Evolutionary conservation across 805 yeast species (phyloP), one percentile per base, ranked within the genome.

Genomic region (Yamadazyma takamatsuzukensis): DNA sequence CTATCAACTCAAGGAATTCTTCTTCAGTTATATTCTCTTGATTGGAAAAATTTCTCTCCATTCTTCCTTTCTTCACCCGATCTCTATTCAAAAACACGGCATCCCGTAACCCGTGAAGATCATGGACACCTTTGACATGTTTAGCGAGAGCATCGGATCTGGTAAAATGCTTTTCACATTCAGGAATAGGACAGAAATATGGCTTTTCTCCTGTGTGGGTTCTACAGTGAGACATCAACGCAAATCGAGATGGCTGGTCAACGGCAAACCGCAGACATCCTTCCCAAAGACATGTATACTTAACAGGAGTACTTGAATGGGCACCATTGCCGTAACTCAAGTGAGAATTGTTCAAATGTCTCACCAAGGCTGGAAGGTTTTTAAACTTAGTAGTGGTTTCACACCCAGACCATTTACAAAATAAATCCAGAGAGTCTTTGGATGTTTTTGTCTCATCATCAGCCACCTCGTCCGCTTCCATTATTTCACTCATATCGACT

Each of bases 131-230:
- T 26, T 75, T 67, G 36, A 80, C 63, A 53, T 83, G 90, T 41
- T 76, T 73, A 13, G 78, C 70, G 39, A 83, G 63, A 1, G 81
- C 83, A 40, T 77, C 83, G 1, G 78, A 63, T 33, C 82, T 53
- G 0, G 76, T 69, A 47, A 79, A 80, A 27, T 69, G 68, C 40
- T 73, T 68, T 31, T 69, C 71, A 53, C 90, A 83, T 42, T 79
- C 84, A 2, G 84, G 84, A 10, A 80, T 60, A 1, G 73, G 66
- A 51, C 90, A 83, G 44, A 64, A 72, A 43, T 72, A 78, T 21
- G 85, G 85, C 45, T 70, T 70, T 45, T 80, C 83, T 1, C 82
- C 79, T 0, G 83, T 75, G 51, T 83, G 90, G 1, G 75, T 65
- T 34, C 85, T 53, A 43, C 80, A 61, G 48, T 82, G 90, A 0